Conservation (phyloP, 345 rosid genomes). For the Combretum micranthum region DNA sequence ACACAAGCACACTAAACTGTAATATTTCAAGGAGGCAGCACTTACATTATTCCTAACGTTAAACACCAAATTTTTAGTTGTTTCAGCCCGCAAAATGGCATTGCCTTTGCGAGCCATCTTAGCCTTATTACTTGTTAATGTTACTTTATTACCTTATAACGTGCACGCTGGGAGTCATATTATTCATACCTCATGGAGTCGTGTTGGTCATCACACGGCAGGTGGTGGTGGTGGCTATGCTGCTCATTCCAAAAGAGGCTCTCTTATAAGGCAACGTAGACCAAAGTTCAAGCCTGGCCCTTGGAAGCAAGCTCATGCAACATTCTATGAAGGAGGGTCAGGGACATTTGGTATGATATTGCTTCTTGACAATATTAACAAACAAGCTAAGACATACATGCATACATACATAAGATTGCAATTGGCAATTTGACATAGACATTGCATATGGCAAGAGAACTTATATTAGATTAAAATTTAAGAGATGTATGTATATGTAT, state of each 20-base stretch:
- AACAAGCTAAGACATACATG: neutral
- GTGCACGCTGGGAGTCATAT: neutral
- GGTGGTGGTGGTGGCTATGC: neutral
- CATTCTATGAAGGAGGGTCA: slow-evolving; percentile 45
- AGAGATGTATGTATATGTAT: too few species aligned
- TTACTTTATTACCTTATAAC: neutral
- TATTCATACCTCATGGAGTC: slow-evolving; percentile 4
- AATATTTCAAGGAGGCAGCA: neutral
- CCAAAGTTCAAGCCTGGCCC: slow-evolving; percentile 31
- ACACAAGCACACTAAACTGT: too few species aligned
- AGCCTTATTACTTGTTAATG: neutral
- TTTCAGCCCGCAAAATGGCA: slow-evolving; percentile 1
- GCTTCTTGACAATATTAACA: neutral
- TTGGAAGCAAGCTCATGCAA: slow-evolving; percentile 42
- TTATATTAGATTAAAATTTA: too few species aligned
- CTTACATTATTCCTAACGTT: neutral
- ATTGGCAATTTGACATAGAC: too few species aligned
- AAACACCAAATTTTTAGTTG: neutral
- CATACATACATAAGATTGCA: too few species aligned
- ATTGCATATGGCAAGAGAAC: too few species aligned
- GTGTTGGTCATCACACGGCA: slow-evolving; percentile 1
- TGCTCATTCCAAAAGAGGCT: neutral
- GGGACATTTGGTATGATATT: slow-evolving; percentile 28
- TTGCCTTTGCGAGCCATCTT: slow-evolving; percentile 2
- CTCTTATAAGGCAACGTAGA: neutral